A percentile compares a stretch with the other conserved stretches of the same genome.
These are phyloP conservation scores for Paramecium pentaurelia DNA, from an alignment of 73 alveolate genomes.

Conservation along the genomic window DNA sequence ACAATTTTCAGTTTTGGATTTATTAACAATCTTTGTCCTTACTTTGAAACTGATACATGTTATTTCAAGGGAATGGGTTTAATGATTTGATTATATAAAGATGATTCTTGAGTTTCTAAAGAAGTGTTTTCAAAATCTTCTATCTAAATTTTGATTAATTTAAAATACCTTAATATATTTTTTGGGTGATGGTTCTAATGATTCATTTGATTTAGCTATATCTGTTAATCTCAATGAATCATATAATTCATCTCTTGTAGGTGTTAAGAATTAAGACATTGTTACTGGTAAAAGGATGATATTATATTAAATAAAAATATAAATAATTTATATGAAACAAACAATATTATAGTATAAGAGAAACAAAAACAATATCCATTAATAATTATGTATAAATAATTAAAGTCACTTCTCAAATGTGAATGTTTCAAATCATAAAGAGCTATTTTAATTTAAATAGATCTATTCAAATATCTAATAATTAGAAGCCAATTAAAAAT, in stretches of 20 bases:
- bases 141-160: neutral
- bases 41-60: neutral
- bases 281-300: constrained; percentile 20
- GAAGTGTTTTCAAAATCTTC: neutral
- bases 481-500: too few species aligned
- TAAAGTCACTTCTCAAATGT: neutral
- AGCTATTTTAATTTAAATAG: too few species aligned
- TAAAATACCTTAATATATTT: neutral
- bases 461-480: too few species aligned
- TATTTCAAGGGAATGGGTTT: neutral
- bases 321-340: neutral
- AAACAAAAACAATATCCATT: neutral
- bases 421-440: too few species aligned
- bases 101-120: neutral
- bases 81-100: neutral
- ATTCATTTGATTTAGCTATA: neutral
- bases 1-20: neutral
- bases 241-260: neutral
- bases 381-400: neutral
- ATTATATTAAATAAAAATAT: neutral
- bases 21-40: neutral
- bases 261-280: neutral
- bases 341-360: neutral
- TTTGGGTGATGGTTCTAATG: neutral
- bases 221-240: neutral